A percentile compares a stretch with the other conserved stretches of the same genome.
These are phyloP conservation scores for Candida pseudofarinosa DNA, from an alignment of 805 yeast genomes.

Conservation along the genomic window DNA sequence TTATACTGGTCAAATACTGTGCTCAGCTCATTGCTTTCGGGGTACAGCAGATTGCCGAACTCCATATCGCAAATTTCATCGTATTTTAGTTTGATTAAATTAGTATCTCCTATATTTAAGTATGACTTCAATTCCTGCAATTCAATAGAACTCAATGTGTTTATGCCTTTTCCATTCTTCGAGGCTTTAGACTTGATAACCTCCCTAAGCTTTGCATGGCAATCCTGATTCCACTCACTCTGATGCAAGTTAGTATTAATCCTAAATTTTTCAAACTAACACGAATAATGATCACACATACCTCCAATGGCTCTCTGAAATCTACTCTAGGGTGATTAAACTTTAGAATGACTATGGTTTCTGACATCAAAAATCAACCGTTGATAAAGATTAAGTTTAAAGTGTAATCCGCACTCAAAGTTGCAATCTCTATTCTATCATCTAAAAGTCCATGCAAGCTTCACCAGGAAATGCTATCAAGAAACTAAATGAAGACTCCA, in stretches of 20 bases:
- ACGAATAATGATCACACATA: neutral
- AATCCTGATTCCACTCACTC: conserved; percentile 15
- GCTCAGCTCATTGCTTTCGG: conserved; percentile 5
- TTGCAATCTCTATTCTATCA: neutral
- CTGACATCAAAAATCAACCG: neutral
- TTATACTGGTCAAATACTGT: conserved; percentile 5
- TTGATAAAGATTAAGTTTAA: neutral
- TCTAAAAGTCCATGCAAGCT: neutral
- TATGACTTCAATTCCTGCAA: neutral
- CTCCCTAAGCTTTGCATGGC: conserved; percentile 10
- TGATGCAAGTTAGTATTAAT: neutral
- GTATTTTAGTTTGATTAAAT: conserved; percentile 14
- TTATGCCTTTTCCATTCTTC: conserved; percentile 3
- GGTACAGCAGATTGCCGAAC: conserved; percentile 2
- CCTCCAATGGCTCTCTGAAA: conserved; percentile 1
- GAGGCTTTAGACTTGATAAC: conserved; percentile 9
- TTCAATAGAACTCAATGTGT: conserved; percentile 10
- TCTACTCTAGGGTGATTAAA: neutral
- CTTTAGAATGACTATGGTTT: conserved; percentile 5
- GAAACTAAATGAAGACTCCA: conserved; percentile 11
- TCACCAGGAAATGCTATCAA: neutral
- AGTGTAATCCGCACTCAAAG: neutral
- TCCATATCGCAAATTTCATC: conserved; percentile 20
- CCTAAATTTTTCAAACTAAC: neutral
- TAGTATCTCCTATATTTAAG: conserved; percentile 12